phyloP scores from a whole-genome alignment of 225 moss, liverwort and hornwort genomes.

The Thuidium tamariscinum region DNA sequence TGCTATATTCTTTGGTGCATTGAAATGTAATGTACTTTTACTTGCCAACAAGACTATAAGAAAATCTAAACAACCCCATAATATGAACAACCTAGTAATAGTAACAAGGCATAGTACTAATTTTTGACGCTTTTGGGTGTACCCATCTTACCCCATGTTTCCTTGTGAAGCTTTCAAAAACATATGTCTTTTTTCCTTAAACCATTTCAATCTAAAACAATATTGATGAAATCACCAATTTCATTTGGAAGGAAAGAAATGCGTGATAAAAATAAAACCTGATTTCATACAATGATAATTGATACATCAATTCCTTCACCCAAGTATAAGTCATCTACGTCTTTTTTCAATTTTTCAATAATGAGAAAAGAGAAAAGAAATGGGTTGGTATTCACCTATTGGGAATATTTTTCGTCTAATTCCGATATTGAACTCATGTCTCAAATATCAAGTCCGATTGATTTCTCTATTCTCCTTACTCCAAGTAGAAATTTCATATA shows the following conservation, averaged over 20 bases:
- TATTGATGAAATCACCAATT: background rate
- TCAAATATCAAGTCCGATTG: too few relatives aligned
- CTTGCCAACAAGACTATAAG: too few relatives aligned
- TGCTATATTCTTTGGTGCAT: too few relatives aligned
- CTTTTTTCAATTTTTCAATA: background rate
- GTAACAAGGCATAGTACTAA: too few relatives aligned
- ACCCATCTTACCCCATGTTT: background rate
- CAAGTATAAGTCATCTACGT: background rate
- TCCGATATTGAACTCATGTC: rapidly evolving
- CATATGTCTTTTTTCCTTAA: too few relatives aligned
- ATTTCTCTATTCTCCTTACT: too few relatives aligned
- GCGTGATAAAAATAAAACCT: background rate
- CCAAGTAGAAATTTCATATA: background rate
- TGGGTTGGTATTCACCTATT: rapidly evolving
- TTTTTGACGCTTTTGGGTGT: too few relatives aligned
- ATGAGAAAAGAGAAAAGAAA: background rate
- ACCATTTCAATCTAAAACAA: background rate
- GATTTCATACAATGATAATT: background rate
- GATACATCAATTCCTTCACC: background rate
- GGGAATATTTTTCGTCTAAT: rapidly evolving
- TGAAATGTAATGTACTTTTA: too few relatives aligned
- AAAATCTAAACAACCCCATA: too few relatives aligned
- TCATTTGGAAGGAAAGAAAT: rapidly evolving
- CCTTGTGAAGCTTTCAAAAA: background rate
- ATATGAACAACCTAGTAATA: too few relatives aligned